A percentile compares a stretch with the other conserved stretches of the same genome.
Conservation (phyloP, 2,329 filamentous ascomycete species). For the Parastagonospora avenae region DNA sequence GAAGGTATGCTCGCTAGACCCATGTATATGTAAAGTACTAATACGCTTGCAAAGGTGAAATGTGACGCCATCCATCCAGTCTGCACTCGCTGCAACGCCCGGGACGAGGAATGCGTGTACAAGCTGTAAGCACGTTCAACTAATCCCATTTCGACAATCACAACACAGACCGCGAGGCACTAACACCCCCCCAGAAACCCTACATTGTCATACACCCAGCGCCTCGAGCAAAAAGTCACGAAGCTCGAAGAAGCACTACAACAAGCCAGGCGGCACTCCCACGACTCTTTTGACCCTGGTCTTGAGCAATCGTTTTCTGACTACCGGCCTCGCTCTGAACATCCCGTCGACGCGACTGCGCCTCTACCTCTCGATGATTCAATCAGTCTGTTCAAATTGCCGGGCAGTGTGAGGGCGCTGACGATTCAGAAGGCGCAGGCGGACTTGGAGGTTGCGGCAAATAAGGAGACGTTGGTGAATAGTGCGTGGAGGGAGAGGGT, state of each 20-base stretch:
- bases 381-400: conserved; percentile 12
- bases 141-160: neutral
- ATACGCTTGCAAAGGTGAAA: conserved; percentile 7
- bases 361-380: conserved; percentile 7
- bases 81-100: conserved; percentile 9
- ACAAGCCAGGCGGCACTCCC: neutral
- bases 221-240: conserved; percentile 8
- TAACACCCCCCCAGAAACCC: neutral
- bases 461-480: conserved; percentile 11
- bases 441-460: conserved; percentile 4
- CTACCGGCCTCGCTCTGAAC: too few relatives aligned
- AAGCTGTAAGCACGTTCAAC: conserved; percentile 8
- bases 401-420: conserved; percentile 1
- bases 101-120: conserved; percentile 10
- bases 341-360: conserved; percentile 2
- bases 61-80: conserved; percentile 11
- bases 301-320: too few relatives aligned
- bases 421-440: neutral
- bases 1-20: conserved; percentile 3
- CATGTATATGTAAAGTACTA: neutral
- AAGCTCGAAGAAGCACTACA: conserved; percentile 6
- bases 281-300: neutral
- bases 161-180: too few relatives aligned
- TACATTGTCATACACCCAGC: conserved; percentile 13
- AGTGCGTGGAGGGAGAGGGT: conserved; percentile 14